Conservation (phyloP, 2,329 filamentous ascomycete genomes). For the Verticillium klebahnii region DNA sequence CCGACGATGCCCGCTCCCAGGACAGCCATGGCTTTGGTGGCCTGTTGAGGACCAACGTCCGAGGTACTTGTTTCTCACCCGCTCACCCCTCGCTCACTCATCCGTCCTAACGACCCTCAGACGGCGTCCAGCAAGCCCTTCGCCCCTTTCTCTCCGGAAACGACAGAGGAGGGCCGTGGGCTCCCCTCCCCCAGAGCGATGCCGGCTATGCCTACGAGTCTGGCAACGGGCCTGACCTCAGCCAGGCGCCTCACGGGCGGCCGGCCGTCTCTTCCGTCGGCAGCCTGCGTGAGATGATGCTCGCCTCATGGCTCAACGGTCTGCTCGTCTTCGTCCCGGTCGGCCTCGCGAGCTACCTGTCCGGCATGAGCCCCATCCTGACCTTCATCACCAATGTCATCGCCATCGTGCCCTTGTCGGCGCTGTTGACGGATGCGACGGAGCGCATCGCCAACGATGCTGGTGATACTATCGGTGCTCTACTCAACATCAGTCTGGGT, state of each 20-base stretch:
- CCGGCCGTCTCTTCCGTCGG: neutral
- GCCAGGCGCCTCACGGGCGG: neutral
- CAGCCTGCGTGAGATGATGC: constrained; percentile 15
- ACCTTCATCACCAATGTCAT: constrained; percentile 58
- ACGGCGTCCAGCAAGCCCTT: neutral
- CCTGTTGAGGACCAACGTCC: neutral
- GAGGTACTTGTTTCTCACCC: neutral
- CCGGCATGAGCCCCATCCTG: constrained; percentile 27
- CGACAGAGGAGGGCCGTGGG: neutral
- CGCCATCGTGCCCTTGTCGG: constrained; percentile 55
- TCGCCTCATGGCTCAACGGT: constrained; percentile 53
- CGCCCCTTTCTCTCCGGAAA: neutral
- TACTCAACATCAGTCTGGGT: constrained; percentile 59
- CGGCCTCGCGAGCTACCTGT: constrained; percentile 52
- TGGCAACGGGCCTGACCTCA: neutral
- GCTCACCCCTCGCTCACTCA: neutral
- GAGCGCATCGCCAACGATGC: constrained; percentile 53
- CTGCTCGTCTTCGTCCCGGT: constrained; percentile 67
- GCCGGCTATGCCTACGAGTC: neutral
- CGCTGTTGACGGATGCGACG: constrained; percentile 53
- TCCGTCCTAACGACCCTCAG: neutral
- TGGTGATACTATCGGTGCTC: constrained; percentile 54
- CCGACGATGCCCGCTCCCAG: neutral
- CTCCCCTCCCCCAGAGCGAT: neutral
- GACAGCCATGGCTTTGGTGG: neutral